Base-by-base conservation (phyloP, 2,329 filamentous ascomycete species). In the Mycosphaerella sp. region DNA sequence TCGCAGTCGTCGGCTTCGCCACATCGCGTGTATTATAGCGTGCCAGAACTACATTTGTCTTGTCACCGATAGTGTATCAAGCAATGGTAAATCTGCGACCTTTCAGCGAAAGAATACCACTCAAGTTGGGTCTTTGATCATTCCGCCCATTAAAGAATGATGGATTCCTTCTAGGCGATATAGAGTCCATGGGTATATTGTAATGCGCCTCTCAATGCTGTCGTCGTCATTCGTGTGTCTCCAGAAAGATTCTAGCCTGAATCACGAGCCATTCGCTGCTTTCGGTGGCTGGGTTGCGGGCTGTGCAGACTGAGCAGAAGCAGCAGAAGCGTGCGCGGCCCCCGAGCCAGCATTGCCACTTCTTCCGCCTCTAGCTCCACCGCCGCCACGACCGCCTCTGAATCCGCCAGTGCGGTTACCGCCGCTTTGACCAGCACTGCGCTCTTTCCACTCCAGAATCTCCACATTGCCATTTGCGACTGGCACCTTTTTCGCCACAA, bases 381-480 rank as follows among this genome's bases (percentile, higher is more conserved):
- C 41, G 6, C 50, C 54, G 36, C 53, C 58, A 11, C 59, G 52
- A 48, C 57, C 45, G 5, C 60, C 59, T 21, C 59, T 54, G 48
- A 59, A 48, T 8, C 60, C 59, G 8, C 60, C 59, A 6, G 26
- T 29, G 26, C 60, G 56, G 6, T 58, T 51, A 1, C 55, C 45
- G 9, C 56, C 56, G 34, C 53, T 58, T 4, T 53, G 56, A 31
- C 54, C 54, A 14, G 51, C 45, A 51, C 48, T 52, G 23, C 59
- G 59, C 36, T 88, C 85, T 69, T 87, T 89, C 47, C 86, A 81
- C 72, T 95, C 91, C 23, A 95, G 74, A 1, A 97, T 87, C 60
- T 95, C 88, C 1, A 97, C 89, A 8, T 85, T 85, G 6, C 88
- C 90, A 67, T 95, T 87, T 0, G 86, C 91, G 9, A 97, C 85